Evolutionary conservation across 371 early-diverging fungal genomes (phyloP).

Genomic region (Mucor sp.): DNA sequence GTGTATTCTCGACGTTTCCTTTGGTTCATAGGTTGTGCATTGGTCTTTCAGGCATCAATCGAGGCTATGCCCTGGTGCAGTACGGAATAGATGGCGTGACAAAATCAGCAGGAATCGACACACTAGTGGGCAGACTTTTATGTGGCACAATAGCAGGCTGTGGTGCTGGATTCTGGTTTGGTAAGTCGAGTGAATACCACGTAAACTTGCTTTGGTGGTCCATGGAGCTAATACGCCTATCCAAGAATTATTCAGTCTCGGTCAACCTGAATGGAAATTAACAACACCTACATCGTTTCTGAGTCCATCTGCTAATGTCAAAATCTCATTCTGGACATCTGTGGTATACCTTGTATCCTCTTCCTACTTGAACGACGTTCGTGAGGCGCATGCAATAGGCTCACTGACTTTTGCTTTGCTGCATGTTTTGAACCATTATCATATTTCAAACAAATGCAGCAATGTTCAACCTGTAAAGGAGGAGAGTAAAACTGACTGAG

Average conservation of each 20-base stretch:
- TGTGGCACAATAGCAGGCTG: constrained; percentile 9
- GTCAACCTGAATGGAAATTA: background rate
- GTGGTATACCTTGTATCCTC: background rate
- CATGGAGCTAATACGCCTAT: background rate
- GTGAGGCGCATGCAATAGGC: background rate
- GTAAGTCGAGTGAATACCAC: background rate
- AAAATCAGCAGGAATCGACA: background rate
- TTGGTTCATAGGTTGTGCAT: background rate
- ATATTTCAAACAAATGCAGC: background rate
- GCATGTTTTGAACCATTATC: background rate
- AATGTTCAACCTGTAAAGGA: background rate
- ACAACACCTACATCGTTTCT: background rate
- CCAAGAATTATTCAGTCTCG: constrained; percentile 4
- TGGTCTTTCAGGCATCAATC: background rate
- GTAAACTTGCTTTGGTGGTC: background rate
- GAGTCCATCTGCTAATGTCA: background rate
- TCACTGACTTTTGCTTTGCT: background rate
- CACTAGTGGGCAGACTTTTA: background rate
- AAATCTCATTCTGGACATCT: background rate
- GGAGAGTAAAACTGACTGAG: background rate
- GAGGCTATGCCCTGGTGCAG: background rate
- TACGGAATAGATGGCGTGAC: constrained; percentile 9
- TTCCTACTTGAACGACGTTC: background rate
- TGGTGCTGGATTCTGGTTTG: constrained; percentile 8
- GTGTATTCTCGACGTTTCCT: background rate